These are phyloP conservation scores for thale cress (Arabidopsis thaliana) DNA, from an alignment of 345 rosid genomes.

Conservation along the genomic window DNA sequence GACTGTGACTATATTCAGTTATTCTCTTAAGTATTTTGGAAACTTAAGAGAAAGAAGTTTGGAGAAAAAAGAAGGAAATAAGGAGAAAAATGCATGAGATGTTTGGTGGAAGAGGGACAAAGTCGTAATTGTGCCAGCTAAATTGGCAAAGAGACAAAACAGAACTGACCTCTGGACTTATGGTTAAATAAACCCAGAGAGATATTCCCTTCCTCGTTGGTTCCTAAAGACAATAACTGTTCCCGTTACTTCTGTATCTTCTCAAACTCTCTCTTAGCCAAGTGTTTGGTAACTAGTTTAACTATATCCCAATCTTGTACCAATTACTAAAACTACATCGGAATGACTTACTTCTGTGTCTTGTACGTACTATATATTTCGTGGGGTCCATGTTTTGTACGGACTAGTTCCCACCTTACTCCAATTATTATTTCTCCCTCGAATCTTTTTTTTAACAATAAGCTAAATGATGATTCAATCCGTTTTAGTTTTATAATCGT, in stretches of 20 bases:
- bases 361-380: slow-evolving; percentile 25
- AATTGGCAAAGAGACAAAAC: slow-evolving; percentile 24
- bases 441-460: not conserved
- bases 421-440: slow-evolving; percentile 15
- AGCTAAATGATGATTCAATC: not conserved
- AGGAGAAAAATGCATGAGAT: not conserved
- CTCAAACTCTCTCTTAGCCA: slow-evolving; percentile 22
- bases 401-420: slow-evolving; percentile 17
- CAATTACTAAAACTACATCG: not conserved
- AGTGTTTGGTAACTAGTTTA: slow-evolving; percentile 39
- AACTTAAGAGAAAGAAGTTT: not conserved
- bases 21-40: not conserved
- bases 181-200: slow-evolving; percentile 31
- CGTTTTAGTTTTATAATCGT: slow-evolving; percentile 1
- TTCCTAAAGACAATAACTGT: slow-evolving; percentile 43
- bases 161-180: slow-evolving; percentile 27
- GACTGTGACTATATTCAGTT: not conserved
- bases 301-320: slow-evolving; percentile 6
- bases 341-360: slow-evolving; percentile 27
- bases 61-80: not conserved
- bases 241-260: slow-evolving; percentile 11
- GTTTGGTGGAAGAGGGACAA: slow-evolving; percentile 18
- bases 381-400: slow-evolving; percentile 36
- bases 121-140: slow-evolving; percentile 10
- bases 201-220: slow-evolving; percentile 45